Conservation (phyloP, 371 early-diverging fungal species). For the Mortierella sp. region DNA sequence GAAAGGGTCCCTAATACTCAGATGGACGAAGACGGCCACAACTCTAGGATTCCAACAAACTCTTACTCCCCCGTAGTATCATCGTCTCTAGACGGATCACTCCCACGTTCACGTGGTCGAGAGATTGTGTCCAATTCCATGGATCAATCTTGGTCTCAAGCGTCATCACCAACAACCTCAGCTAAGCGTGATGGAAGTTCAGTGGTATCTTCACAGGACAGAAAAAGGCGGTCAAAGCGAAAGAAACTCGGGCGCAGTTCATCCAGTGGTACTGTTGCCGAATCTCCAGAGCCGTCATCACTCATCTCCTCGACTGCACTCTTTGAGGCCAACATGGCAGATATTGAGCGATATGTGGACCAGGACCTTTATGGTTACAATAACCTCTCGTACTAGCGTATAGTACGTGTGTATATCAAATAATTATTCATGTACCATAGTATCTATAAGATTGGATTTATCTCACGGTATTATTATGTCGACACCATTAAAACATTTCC, state of each 20-base stretch:
- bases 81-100: background rate
- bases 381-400: constrained; percentile 13
- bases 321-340: constrained; percentile 14
- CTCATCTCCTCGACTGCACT: constrained; percentile 16
- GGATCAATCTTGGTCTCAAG: background rate
- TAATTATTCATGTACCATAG: background rate
- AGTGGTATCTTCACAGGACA: background rate
- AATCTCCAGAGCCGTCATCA: background rate
- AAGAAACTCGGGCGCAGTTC: background rate
- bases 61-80: background rate
- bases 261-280: background rate
- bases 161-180: background rate
- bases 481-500: no score
- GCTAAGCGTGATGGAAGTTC: background rate
- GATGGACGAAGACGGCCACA: background rate
- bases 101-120: background rate
- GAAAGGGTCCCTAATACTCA: background rate
- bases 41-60: no score
- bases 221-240: background rate
- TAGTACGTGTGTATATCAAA: background rate
- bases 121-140: background rate
- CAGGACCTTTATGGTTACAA: constrained; percentile 19
- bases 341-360: constrained; percentile 20
- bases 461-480: no score
- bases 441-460: background rate